Evolutionary conservation across 2,329 filamentous ascomycete genomes (phyloP), one percentile per base, ranked within the genome.

Genomic region (Apiospora hydei): DNA sequence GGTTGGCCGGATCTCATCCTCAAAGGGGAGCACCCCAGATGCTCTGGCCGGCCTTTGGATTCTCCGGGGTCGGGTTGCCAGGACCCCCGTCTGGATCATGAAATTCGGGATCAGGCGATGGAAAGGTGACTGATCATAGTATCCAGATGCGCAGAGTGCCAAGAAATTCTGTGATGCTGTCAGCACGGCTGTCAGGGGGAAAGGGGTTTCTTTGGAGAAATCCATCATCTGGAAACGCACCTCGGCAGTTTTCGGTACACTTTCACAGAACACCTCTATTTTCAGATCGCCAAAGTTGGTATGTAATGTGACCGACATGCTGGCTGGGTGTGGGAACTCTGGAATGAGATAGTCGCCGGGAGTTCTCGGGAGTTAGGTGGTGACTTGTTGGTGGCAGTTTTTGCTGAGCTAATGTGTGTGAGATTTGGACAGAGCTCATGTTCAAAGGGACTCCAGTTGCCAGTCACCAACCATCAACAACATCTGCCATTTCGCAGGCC

Each of bases 181-280:
- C 51, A 43, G 71, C 78, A 71, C 73, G 73, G 73, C 67, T 66
- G 24, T 38, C 5, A 72, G 53, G 69, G 46, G 13, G 41, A 16
- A 47, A 51, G 18, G 26, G 57, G 16, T 64, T 7, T 14, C 1
- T 64, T 7, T 14, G n/a, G 24, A 46, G 57, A 24, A 24, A 10
- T 11, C 8, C 18, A 34, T 69, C 61, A 26, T 30, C 43, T 66
- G 53, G 44, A 47, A 47, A 77, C 84, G 71, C 84, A 92, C 92
- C 85, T 98, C 94, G 74, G 95, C 93, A 0, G 96, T 98, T 82
- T 96, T 95, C 74, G 96, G 96, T 44, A 97, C 94, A 77, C 93
- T 92, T 82, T 98, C 94, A 85, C 96, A 98, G 85, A 98, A 98
- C 76, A 99, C 87, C 83, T 98, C 96, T 78, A 98, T 90, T 85